A percentile compares a stretch with the other conserved stretches of the same genome.
These are phyloP conservation scores for Pseudomonodictys pantanalensis DNA, from an alignment of 495 filamentous ascomycete species.

Conservation along the genomic window DNA sequence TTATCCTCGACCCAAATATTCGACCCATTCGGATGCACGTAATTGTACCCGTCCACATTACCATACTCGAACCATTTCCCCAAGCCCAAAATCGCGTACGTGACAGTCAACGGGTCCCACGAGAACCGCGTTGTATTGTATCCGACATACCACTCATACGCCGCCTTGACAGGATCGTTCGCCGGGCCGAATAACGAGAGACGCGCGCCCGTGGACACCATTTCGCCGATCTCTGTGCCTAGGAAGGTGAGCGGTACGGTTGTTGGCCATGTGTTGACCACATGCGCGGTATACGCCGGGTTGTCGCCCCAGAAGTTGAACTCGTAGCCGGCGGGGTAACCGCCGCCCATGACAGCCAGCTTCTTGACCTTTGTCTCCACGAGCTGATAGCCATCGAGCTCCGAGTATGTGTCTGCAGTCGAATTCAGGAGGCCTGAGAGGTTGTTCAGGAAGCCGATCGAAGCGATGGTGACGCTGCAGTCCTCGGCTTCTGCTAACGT, in stretches of 20 bases:
- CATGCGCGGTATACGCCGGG: constrained; percentile 38
- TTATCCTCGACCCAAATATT: constrained; percentile 9
- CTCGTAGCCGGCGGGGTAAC: constrained; percentile 44
- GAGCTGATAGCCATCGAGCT: constrained; percentile 41
- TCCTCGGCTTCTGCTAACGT: constrained; percentile 39
- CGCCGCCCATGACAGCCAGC: constrained; percentile 50
- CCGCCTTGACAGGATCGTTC: constrained; percentile 43
- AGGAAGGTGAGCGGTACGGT: constrained; percentile 37
- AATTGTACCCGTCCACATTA: constrained; percentile 10
- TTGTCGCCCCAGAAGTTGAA: constrained; percentile 48
- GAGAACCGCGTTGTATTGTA: constrained; percentile 38
- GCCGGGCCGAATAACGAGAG: constrained; percentile 35
- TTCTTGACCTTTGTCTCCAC: constrained; percentile 45
- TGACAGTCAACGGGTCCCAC: constrained; percentile 48
- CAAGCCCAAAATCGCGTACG: constrained; percentile 39
- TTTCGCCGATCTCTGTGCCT: constrained; percentile 41
- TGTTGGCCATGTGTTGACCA: constrained; percentile 45
- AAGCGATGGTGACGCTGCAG: constrained; percentile 45
- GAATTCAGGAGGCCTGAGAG: constrained; percentile 46
- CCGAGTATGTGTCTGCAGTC: constrained; percentile 38
- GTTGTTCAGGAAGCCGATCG: constrained; percentile 37
- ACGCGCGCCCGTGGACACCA: constrained; percentile 40
- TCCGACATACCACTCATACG: constrained; percentile 43
- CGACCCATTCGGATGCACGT: constrained; percentile 19
- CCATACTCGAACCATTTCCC: constrained; percentile 22